These are phyloP conservation scores for Trypanosoma congolense DNA, from an alignment of 208 protist genomes.

Conservation along the genomic window DNA sequence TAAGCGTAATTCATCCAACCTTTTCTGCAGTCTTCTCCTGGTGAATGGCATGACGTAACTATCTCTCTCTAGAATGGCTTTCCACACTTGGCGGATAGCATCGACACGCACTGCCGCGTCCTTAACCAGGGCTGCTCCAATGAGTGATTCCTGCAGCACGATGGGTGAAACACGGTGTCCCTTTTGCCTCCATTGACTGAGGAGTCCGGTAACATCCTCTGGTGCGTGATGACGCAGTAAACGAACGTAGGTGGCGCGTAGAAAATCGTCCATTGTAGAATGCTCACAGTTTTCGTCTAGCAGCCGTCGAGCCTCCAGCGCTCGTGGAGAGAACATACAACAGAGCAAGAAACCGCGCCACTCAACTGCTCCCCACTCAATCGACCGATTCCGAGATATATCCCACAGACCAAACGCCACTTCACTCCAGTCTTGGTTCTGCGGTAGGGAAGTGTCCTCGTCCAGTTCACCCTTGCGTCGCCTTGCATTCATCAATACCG, in stretches of 20 bases:
- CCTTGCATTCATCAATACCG: slow-evolving; percentile 50
- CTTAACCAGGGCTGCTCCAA: slow-evolving; percentile 48
- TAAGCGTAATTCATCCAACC: slow-evolving; percentile 30
- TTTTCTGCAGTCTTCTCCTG: slow-evolving; percentile 46
- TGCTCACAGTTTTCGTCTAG: slow-evolving; percentile 43
- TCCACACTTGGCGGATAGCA: slow-evolving; percentile 42
- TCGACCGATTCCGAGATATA: slow-evolving; percentile 56
- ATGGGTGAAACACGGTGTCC: slow-evolving; percentile 57
- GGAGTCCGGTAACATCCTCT: slow-evolving; percentile 25
- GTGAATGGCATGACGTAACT: slow-evolving; percentile 87
- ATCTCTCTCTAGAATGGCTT: slow-evolving; percentile 43
- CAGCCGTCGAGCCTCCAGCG: slow-evolving; percentile 58
- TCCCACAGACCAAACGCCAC: slow-evolving; percentile 64
- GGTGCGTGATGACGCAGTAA: slow-evolving; percentile 78
- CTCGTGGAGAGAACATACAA: slow-evolving; percentile 70
- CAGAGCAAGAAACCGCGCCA: slow-evolving; percentile 85
- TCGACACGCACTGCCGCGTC: slow-evolving; percentile 25
- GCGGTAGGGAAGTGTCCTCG: slow-evolving; percentile 55
- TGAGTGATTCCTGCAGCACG: slow-evolving; percentile 77
- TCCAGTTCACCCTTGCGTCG: slow-evolving; percentile 75
- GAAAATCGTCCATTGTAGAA: slow-evolving; percentile 77
- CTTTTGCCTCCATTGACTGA: slow-evolving; percentile 37
- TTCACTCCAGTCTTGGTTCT: slow-evolving; percentile 73
- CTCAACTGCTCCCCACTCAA: slow-evolving; percentile 81
- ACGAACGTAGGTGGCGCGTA: slow-evolving; percentile 70